A percentile compares a stretch with the other conserved stretches of the same genome.
These are phyloP conservation scores for Ustilago sp. DNA, from an alignment of 1,284 basidiomycete genomes.

Conservation along the genomic window DNA sequence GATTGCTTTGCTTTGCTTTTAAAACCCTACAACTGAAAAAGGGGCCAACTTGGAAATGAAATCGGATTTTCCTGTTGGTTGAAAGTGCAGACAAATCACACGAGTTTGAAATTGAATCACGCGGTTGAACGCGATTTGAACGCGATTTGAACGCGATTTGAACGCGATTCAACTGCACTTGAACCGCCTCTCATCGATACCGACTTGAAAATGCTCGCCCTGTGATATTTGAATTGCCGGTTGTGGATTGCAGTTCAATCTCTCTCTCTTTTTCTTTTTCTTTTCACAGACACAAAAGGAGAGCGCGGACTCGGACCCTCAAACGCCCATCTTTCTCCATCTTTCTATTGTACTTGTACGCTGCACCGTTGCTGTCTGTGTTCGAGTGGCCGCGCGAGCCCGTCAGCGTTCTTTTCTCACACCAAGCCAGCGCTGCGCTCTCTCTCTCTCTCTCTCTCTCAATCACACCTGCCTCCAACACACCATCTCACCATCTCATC, in stretches of 20 bases:
- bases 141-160: not conserved
- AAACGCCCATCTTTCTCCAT: not conserved
- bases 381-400: slow-evolving; percentile 3
- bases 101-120: slow-evolving; percentile 4
- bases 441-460: slow-evolving; percentile 13
- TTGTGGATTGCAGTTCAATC: not conserved
- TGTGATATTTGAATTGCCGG: not conserved
- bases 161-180: not conserved
- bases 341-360: not conserved
- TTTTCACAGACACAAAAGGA: too few species aligned
- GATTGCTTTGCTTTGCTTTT: not conserved
- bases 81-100: not conserved
- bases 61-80: not conserved
- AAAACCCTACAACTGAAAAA: not conserved
- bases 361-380: not conserved
- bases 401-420: slow-evolving; percentile 3
- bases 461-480: slow-evolving; percentile 11
- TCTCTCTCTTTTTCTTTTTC: not conserved
- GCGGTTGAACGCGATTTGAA: not conserved
- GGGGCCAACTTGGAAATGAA: not conserved
- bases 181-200: not conserved
- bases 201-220: not conserved
- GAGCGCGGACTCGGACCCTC: not conserved
- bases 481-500: slow-evolving; percentile 12
- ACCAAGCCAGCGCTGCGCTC: slow-evolving; percentile 1